A percentile compares a stretch with the other conserved stretches of the same genome.
These are phyloP conservation scores for Furcasterigmium furcatum DNA, from an alignment of 2,329 filamentous ascomycete species.

Conservation along the genomic window DNA sequence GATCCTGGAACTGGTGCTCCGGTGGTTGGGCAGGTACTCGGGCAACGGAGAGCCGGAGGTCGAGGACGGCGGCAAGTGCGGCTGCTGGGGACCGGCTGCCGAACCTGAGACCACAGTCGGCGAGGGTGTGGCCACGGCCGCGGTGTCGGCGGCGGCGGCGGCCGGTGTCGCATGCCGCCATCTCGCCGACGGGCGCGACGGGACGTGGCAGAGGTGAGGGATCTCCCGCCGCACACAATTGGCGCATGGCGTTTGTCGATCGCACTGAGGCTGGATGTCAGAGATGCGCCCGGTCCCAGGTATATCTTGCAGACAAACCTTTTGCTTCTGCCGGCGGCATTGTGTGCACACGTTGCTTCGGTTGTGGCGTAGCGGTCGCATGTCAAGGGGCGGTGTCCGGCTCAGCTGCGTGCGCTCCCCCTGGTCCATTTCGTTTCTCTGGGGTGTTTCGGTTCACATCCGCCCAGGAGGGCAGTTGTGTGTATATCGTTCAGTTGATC, in stretches of 20 bases:
- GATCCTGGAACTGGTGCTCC: no score
- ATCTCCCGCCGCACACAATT: conserved; percentile 7
- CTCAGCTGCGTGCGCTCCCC: not conserved
- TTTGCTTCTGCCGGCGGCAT: conserved; percentile 8
- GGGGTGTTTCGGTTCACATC: no score
- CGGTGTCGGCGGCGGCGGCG: not conserved
- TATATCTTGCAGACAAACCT: not conserved
- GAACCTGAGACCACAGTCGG: not conserved
- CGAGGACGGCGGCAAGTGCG: not conserved
- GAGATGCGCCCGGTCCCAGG: not conserved
- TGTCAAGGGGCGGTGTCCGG: not conserved
- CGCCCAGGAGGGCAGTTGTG: no score
- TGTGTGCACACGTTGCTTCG: conserved; percentile 9
- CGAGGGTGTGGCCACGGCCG: not conserved
- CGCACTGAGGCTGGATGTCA: not conserved
- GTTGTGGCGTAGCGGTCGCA: not conserved
- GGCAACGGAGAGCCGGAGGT: not conserved
- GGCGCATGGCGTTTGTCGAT: conserved; percentile 8
- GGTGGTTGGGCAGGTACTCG: no score
- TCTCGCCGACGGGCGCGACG: not conserved
- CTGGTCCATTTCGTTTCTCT: not conserved
- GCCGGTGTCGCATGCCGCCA: not conserved
- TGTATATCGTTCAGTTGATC: no score
- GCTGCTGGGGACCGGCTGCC: not conserved
- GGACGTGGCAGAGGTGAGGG: conserved; percentile 6